Base-by-base conservation (phyloP, 2,329 filamentous ascomycete genomes). In the Torrubiellomyces zombiae region DNA sequence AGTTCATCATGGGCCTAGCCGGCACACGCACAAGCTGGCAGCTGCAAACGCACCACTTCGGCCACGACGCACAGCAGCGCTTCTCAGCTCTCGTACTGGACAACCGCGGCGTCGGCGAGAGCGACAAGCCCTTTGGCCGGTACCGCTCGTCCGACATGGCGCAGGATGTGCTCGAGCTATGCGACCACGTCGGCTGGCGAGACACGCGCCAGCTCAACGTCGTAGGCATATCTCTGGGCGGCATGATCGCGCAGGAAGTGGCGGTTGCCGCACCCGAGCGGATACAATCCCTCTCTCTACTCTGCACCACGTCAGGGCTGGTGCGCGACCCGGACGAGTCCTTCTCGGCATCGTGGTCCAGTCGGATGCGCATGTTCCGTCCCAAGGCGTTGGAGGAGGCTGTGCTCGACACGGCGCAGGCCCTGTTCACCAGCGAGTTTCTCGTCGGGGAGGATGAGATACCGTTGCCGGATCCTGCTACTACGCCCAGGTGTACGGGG, bases 211-310 rank as follows among this genome's bases (percentile, higher is more conserved):
- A 38, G 52, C 60, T 56, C 45, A 72, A 93, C 52, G 47, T 91
- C 26, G 58, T 78, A 17, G 83, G 82, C 28, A 71, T 86, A 35
- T 81, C 75, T 30, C 78, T 92, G 65, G 82, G 82, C 34, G 82
- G 83, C 41, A 92, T 93, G 83, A 86, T 93, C 39, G 70, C 79
- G 3, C 83, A 92, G 50, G 83, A 93, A 52, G 43, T 93, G 4
- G 69, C 63, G 13, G 56, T 50, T 36, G 47, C 58, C n/a, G 50
- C 56, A 16, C 68, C 70, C 0, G 33, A 50, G 9, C 55, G 64
- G 23, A 44, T 79, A 26, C 51, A 55, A 14, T 67, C 61, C 10
- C 51, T 80, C 11, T 61, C 53, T 17, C 58, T 80, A 3, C 49
- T 73, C 32, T 70, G 63, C 45, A 78, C 74, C 3, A 66, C 71